Percentiles rank a stretch among this genome's conserved stretches.
Evolutionary conservation across 768 basidiomycete species (phyloP).

Genomic region (Pleurotus tuoliensis): DNA sequence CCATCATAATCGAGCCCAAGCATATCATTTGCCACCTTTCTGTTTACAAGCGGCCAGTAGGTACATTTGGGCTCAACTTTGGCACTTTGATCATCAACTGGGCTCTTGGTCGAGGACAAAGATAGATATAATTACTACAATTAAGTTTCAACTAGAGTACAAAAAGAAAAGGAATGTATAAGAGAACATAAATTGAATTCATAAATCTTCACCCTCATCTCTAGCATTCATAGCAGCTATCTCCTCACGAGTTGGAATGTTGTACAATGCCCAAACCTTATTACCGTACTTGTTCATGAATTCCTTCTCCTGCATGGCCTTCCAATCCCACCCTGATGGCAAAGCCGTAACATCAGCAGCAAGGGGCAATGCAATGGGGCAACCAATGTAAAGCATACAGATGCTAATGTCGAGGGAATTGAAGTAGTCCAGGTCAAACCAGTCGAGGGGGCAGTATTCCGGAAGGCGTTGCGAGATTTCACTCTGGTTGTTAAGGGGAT

Average conservation of each 20-base stretch:
- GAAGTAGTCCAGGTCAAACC: constrained; percentile 19
- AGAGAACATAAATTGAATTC: neutral
- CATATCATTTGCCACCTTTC: constrained; percentile 23
- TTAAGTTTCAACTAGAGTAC: neutral
- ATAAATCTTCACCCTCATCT: constrained; percentile 3
- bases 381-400: constrained; percentile 11
- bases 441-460: constrained; percentile 17
- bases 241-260: constrained; percentile 18
- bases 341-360: constrained; percentile 4
- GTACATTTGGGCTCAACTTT: constrained; percentile 17
- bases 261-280: constrained; percentile 15
- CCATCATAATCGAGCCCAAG: constrained; percentile 17
- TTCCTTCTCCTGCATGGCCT: constrained; percentile 11
- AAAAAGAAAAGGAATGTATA: neutral
- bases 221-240: constrained; percentile 11
- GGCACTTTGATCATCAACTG: constrained; percentile 17
- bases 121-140: neutral
- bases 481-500: neutral
- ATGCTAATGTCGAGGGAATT: constrained; percentile 15
- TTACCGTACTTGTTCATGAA: constrained; percentile 22
- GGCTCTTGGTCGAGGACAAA: constrained; percentile 16
- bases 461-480: neutral
- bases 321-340: constrained; percentile 11
- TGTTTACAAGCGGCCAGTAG: constrained; percentile 12
- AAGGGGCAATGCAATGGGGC: constrained; percentile 14